Conservation (phyloP, 305 asterid genomes). For the Fraxinus platypoda region DNA sequence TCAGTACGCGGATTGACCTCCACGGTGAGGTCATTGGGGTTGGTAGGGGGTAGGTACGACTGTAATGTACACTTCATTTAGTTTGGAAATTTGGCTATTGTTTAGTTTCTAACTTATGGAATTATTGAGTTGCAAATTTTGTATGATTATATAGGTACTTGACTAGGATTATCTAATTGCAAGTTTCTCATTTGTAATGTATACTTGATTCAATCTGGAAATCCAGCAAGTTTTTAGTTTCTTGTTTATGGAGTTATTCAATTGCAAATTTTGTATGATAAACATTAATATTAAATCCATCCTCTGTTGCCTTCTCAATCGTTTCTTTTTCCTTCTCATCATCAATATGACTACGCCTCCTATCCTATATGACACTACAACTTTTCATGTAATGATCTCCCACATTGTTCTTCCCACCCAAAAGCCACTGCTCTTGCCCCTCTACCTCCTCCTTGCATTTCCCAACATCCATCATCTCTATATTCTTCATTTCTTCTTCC, state of each 20-base stretch:
- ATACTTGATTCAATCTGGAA: slow-evolving; percentile 1
- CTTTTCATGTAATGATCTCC: slow-evolving; percentile 43
- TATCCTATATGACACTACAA: slow-evolving; percentile 32
- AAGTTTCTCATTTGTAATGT: background rate
- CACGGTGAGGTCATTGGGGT: no score
- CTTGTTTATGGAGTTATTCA: background rate
- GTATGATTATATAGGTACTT: background rate
- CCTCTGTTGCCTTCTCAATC: slow-evolving; percentile 27
- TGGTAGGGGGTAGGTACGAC: background rate
- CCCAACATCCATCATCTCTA: no score
- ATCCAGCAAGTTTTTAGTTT: slow-evolving; percentile 7
- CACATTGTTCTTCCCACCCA: slow-evolving; percentile 33
- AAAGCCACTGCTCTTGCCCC: slow-evolving; percentile 43
- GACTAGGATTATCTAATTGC: background rate
- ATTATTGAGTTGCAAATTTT: background rate
- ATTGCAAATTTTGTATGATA: background rate
- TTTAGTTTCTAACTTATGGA: background rate
- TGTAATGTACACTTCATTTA: background rate
- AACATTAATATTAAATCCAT: slow-evolving; percentile 38
- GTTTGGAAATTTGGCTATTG: slow-evolving; percentile 4
- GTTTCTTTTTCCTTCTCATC: background rate
- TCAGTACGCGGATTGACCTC: no score
- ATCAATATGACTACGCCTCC: background rate
- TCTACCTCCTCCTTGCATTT: slow-evolving; percentile 4
- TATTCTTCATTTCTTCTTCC: no score